A percentile compares a stretch with the other conserved stretches of the same genome.
phyloP scores from a whole-genome alignment of 2,329 filamentous ascomycete species.

The Penicillium glabrum region DNA sequence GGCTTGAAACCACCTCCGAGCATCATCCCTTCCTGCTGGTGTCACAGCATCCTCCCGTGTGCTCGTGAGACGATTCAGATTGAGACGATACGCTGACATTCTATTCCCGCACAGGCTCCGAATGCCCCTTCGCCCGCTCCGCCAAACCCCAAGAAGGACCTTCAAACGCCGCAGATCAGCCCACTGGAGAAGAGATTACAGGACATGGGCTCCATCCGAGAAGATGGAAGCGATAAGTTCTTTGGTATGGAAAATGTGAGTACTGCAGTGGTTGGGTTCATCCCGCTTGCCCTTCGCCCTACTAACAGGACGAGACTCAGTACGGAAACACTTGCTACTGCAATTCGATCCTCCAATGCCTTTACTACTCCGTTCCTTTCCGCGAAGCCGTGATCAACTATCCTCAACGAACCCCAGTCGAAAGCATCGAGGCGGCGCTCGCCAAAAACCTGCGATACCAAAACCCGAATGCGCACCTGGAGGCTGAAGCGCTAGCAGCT shows the following conservation, averaged over 20 bases:
- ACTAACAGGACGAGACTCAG: constrained; percentile 46
- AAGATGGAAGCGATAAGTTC: constrained; percentile 95
- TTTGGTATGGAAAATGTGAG: constrained; percentile 97
- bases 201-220: constrained; percentile 75
- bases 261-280: background rate
- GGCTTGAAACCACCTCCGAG: constrained; percentile 11
- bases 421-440: constrained; percentile 63
- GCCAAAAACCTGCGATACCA: constrained; percentile 54
- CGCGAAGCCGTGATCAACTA: constrained; percentile 93
- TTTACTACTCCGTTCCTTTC: constrained; percentile 94
- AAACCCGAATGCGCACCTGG: constrained; percentile 58
- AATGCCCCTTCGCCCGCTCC: constrained; percentile 47
- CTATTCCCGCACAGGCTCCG: constrained; percentile 41
- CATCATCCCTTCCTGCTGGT: constrained; percentile 12
- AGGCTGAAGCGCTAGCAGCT: constrained; percentile 50
- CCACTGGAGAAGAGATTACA: constrained; percentile 73
- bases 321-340: constrained; percentile 99
- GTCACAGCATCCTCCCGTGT: constrained; percentile 15
- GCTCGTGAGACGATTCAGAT: constrained; percentile 15
- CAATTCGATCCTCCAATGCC: constrained; percentile 95
- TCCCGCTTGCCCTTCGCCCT: background rate
- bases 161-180: constrained; percentile 56
- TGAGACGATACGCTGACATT: constrained; percentile 17
- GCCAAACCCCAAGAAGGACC: constrained; percentile 59
- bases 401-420: constrained; percentile 68